Base-by-base conservation (phyloP, 495 filamentous ascomycete species). In the Podospora didyma region DNA sequence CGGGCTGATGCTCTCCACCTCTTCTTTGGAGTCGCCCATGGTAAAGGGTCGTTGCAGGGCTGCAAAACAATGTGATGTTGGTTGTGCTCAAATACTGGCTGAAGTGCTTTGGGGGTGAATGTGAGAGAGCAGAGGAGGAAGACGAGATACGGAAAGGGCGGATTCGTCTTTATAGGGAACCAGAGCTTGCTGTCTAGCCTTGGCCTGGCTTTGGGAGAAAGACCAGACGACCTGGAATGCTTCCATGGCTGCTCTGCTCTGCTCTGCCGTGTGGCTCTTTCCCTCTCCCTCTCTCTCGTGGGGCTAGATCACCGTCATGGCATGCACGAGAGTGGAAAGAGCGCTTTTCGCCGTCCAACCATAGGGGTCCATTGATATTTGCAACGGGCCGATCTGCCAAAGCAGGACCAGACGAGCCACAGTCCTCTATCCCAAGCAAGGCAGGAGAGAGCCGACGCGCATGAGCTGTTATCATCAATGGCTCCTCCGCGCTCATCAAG, bases 1-100 rank as follows among this genome's bases (percentile, higher is more conserved):
- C 7, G 85, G 73, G 49, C 78, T 79, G 67, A 88, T 83, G 69
- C 75, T 84, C 59, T 75, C 68, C 54, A 73, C 64, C 52, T 74
- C 64, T 49, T 73, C 62, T 53, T 62, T 63, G 53, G 64, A 54
- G 54, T 72, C 70, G 53, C 70, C 53, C 73, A 75, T 75, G 48
- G 53, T 65, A 49, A 49, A 42, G 50, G 26, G 42, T 22, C 20
- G 23, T 34, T 19, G 46, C 44, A 24, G n/a, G 48, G n/a, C 9
- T 37, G 35, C 23, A 16, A 16, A 39, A 37, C 26, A 9, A 31
- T 31, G 26, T 3, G 26, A 9, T 31, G 3, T 20, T 26, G 23
- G 21, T 26, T 42, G 16, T 44, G 20, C 12, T 24, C 17, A 44
- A 53, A 45, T 20, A 14, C 41, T 23, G 26, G 19, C 39, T 31